Percentiles rank a stretch among this genome's conserved stretches.
These are phyloP conservation scores for Westerdykella aurantiaca DNA, from an alignment of 2,329 filamentous ascomycete species.

Conservation along the genomic window DNA sequence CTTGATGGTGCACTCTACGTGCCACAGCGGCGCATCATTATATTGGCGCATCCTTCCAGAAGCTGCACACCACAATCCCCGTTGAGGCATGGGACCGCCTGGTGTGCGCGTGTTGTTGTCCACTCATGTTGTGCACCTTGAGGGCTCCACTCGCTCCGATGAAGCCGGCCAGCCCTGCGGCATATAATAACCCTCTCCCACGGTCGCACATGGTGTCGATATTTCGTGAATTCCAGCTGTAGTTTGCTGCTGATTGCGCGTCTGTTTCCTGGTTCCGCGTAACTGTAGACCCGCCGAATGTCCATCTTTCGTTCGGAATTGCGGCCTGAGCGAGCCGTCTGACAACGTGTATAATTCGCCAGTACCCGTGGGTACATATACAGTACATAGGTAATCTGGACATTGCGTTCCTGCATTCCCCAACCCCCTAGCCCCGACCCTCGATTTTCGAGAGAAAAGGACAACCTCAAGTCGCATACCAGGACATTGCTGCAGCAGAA, in stretches of 20 bases:
- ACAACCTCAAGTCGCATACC: no score
- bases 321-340: constrained; percentile 20
- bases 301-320: constrained; percentile 10
- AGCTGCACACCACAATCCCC: constrained; percentile 5
- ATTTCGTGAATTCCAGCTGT: not conserved
- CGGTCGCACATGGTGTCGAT: constrained; percentile 1
- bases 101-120: constrained; percentile 8
- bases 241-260: constrained; percentile 12
- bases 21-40: constrained; percentile 14
- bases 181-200: constrained; percentile 4
- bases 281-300: constrained; percentile 6
- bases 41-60: constrained; percentile 20
- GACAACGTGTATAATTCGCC: constrained; percentile 11
- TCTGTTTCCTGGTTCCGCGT: constrained; percentile 11
- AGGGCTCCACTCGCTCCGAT: constrained; percentile 7
- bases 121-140: constrained; percentile 6
- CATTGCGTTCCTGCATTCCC: constrained; percentile 1
- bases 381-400: constrained; percentile 4
- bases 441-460: no score
- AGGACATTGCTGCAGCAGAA: no score
- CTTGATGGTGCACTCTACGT: constrained; percentile 14
- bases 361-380: constrained; percentile 3
- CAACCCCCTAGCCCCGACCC: constrained; percentile 1
- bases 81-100: constrained; percentile 4
- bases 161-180: constrained; percentile 9